phyloP scores from a whole-genome alignment of 768 basidiomycete species.

The Rhodotorula kratochvilovae region DNA sequence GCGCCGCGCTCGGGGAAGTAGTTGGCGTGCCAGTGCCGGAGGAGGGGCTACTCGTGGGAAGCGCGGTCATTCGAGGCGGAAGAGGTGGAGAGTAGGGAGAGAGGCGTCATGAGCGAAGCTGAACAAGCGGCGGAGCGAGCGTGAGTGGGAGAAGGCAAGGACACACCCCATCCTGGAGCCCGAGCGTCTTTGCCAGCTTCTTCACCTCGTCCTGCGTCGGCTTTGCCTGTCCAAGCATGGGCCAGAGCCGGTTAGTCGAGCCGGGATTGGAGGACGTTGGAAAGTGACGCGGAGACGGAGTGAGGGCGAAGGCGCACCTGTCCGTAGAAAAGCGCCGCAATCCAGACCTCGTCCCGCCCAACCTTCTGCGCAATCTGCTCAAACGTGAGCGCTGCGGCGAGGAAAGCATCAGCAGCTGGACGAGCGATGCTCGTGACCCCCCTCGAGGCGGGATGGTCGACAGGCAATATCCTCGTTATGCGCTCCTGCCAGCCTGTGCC shows the following conservation, averaged over 20 bases:
- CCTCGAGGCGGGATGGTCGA: not conserved
- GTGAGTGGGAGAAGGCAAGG: not conserved
- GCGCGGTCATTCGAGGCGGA: not conserved
- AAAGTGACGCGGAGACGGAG: no score
- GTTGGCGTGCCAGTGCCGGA: constrained; percentile 62
- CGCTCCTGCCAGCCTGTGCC: no score
- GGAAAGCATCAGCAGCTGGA: no score
- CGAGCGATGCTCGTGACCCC: no score
- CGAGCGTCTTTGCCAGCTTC: constrained; percentile 56
- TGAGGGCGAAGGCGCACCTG: constrained; percentile 51
- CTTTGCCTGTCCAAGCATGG: constrained; percentile 55
- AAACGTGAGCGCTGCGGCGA: constrained; percentile 50
- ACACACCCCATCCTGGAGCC: constrained; percentile 44
- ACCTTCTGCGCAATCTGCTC: constrained; percentile 64
- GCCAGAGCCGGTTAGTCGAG: no score
- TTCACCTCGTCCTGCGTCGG: constrained; percentile 59
- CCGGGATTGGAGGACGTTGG: no score
- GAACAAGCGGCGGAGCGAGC: not conserved
- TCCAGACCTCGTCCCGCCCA: constrained; percentile 72
- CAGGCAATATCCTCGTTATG: no score
- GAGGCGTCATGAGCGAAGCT: not conserved
- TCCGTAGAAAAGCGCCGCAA: constrained; percentile 75
- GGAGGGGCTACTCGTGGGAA: constrained; percentile 42
- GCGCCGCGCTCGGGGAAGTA: constrained; percentile 64
- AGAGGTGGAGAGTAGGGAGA: not conserved